Evolutionary conservation across 495 filamentous ascomycete genomes (phyloP), one percentile per base, ranked within the genome.

Genomic region (Lepraria neglecta): DNA sequence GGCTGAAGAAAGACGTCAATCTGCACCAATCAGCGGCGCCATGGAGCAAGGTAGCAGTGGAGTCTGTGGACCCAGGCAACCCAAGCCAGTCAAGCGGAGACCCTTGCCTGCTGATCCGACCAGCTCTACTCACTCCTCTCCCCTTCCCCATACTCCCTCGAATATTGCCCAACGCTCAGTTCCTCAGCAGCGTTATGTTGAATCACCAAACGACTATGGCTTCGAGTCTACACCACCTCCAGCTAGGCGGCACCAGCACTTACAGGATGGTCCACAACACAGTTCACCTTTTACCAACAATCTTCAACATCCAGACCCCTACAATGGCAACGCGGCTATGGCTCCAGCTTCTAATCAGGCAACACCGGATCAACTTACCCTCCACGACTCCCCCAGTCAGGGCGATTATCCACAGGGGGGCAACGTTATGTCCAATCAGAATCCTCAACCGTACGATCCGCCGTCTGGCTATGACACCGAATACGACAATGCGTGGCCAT

Each of bases 41-140:
- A 56, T 35, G 50, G 63, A 67, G 15, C 31, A 31, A 11, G 21
- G 35, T 14, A 53, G 45, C 38, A 57, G 53, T n/a, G 50, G 43
- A 24, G 4, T 67, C 24, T 54, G 73, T 57, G 87, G 79, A 43
- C 86, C 84, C n/a, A 76, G 81, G 63, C 77, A 84, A 64, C 71
- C 76, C 38, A 83, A 83, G 64, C 73, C 82, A 19, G 77, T 90
- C 48, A 92, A 90, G 72, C 79, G 91, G 63, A 83, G 91, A 40
- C 91, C 91, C 3, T 71, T 96, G 50, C 91, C 91, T 6, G 80
- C 82, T 10, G 86, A 90, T 69, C 87, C 88, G 10, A 77, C 84
- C 17, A 71, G 71, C 46, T 63, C 73, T 63, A 59, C 71, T 57
- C 70, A 65, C 40, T 67, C 73, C 17, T 65, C 68, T 50, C 58